phyloP scores from a whole-genome alignment of 78 protist species.

The Dictyostelium brefeldianum region DNA sequence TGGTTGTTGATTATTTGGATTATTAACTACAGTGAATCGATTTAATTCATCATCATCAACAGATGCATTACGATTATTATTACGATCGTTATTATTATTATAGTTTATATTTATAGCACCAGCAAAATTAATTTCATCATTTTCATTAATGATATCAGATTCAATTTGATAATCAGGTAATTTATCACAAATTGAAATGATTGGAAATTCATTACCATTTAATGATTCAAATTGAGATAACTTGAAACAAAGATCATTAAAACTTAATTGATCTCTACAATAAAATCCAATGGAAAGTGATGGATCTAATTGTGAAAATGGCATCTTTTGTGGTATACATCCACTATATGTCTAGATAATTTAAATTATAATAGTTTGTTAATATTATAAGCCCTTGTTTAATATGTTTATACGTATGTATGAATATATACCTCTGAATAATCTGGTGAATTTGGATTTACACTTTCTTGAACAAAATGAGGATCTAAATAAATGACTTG shows the following conservation, averaged over 20 bases:
- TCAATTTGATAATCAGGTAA: slow-evolving; percentile 64
- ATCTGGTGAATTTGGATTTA: slow-evolving; percentile 15
- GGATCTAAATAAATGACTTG: slow-evolving; percentile 88
- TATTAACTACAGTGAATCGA: too few relatives aligned
- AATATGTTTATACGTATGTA: background rate
- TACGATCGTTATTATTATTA: slow-evolving; percentile 3
- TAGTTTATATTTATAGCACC: background rate
- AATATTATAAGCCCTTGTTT: background rate
- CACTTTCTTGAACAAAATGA: slow-evolving; percentile 85
- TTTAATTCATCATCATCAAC: too few relatives aligned
- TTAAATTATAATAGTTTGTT: too few relatives aligned
- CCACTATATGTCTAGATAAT: slow-evolving; percentile 78
- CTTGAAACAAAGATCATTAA: slow-evolving; percentile 54
- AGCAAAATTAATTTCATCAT: background rate
- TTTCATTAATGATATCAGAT: slow-evolving; percentile 4
- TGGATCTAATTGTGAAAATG: slow-evolving; percentile 85
- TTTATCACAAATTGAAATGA: slow-evolving; percentile 24
- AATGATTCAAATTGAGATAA: slow-evolving; percentile 1
- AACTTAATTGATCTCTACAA: slow-evolving; percentile 81
- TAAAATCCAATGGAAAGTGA: slow-evolving; percentile 87
- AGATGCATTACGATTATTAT: background rate
- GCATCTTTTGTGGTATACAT: slow-evolving; percentile 85
- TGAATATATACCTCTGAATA: slow-evolving; percentile 48
- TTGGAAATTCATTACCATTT: slow-evolving; percentile 34
- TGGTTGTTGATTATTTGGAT: background rate